Conservation (phyloP, 768 basidiomycete genomes). For the Grammothele lineata region DNA sequence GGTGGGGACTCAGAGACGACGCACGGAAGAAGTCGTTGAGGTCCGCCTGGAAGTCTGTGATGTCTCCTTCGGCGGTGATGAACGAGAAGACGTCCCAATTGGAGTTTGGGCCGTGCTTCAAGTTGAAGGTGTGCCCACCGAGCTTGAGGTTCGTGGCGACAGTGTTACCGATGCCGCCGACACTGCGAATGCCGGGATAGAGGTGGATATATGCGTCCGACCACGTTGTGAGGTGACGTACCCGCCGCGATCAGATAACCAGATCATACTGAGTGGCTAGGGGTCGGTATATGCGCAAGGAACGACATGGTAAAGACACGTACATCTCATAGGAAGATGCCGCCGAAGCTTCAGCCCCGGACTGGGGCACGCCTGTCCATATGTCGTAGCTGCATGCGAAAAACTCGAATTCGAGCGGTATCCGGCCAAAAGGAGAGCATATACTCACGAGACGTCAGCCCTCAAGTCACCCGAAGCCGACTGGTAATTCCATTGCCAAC, state of each 20-base stretch:
- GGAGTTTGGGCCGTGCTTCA: slow-evolving; percentile 53
- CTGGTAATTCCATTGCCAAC: slow-evolving; percentile 49
- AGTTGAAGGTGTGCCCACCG: slow-evolving; percentile 49
- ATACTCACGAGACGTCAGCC: slow-evolving; percentile 49
- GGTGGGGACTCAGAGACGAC: slow-evolving; percentile 9
- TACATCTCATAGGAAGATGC: slow-evolving; percentile 48
- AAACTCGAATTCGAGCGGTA: too few relatives aligned
- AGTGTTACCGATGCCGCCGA: slow-evolving; percentile 44
- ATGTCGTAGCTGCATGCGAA: slow-evolving; percentile 42
- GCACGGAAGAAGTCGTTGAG: slow-evolving; percentile 52
- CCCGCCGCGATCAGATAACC: slow-evolving; percentile 55
- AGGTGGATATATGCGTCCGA: too few relatives aligned
- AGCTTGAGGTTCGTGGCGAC: slow-evolving; percentile 38
- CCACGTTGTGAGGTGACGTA: too few relatives aligned
- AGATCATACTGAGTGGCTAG: slow-evolving; percentile 38
- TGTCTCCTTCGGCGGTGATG: slow-evolving; percentile 42
- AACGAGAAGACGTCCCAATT: slow-evolving; percentile 58
- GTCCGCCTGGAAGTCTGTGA: slow-evolving; percentile 48
- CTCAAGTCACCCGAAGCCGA: slow-evolving; percentile 41
- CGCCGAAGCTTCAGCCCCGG: slow-evolving; percentile 41
- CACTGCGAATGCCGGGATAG: neutral
- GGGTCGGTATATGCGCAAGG: neutral
- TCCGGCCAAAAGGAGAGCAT: too few relatives aligned
- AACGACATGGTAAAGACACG: neutral
- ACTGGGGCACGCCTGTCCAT: slow-evolving; percentile 43